Base-by-base conservation (phyloP, 257 asterid species). In the Cruciata laevipes region DNA sequence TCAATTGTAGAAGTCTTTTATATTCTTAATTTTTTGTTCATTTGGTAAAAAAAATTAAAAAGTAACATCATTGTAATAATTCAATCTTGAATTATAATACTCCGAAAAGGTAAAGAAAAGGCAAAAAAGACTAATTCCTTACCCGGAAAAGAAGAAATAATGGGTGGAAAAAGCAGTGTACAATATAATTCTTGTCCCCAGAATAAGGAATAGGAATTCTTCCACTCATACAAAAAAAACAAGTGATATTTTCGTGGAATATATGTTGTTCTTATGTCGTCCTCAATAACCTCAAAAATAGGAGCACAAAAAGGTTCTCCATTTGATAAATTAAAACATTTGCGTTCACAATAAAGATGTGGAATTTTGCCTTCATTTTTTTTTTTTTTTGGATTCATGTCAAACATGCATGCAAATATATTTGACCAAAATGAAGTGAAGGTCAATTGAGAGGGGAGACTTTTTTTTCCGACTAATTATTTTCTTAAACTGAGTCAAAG, bases 181-280 rank as follows among this genome's bases (percentile, higher is more conserved):
- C 38, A 3, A 59, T 42, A 42, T 42, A 42, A 13, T 42, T 42
- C 42, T 18, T 24, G 16, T 53, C 65, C 18, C 65, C 7, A 2
- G 59, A 52, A 71, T 25, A 52, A 33, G 64, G 69, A 37, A 71
- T 71, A 63, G 68, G 75, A 63, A 52, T 71, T 52, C 65, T 71
- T 63, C 47, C 65, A 55, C 24, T 51, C 21, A 5, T 10, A 42
- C 37, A 1, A 42, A 42, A 42, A 42, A 42, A 42, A 42, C 51
- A 42, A 42, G 4, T 42, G 51, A 10, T 42, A 11, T 42, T 42
- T 42, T 42, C 51, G 17, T 42, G 51, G 51, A 42, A 42, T 42
- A 42, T 42, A 42, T 42, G 51, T 11, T 42, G 51, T 42, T 42
- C 51, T 11, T 42, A 13, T 42, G 51, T 42, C 51, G 51, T 42